Conservation (phyloP, 805 yeast genomes). For the Yarrowia porcina region DNA sequence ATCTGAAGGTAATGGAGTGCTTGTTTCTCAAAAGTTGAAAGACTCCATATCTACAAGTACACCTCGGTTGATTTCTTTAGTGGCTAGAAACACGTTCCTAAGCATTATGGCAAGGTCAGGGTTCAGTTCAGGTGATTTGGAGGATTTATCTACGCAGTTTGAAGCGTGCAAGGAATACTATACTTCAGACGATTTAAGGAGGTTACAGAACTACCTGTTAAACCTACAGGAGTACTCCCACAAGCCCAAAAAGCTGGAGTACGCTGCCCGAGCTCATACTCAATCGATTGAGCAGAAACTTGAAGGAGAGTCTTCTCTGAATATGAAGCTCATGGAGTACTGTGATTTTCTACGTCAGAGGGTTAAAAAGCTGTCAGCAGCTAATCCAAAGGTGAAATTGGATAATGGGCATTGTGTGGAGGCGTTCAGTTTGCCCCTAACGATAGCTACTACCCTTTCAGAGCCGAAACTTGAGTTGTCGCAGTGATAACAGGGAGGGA, state of each 20-base stretch:
- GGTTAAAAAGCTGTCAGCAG: background rate
- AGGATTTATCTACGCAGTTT: background rate
- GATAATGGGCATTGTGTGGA: background rate
- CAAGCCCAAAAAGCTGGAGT: background rate
- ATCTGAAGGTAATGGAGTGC: background rate
- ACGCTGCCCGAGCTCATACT: background rate
- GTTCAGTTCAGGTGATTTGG: background rate
- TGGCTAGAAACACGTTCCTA: background rate
- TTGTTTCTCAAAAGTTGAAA: background rate
- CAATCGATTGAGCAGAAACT: background rate
- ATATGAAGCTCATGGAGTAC: background rate
- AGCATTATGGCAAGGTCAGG: background rate
- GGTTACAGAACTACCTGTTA: background rate
- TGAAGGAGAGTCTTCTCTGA: slow-evolving; percentile 1
- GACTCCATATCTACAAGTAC: background rate
- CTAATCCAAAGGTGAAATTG: background rate
- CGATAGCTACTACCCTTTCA: background rate
- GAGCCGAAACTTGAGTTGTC: background rate
- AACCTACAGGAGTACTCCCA: background rate
- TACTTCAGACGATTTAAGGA: background rate
- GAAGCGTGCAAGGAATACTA: background rate
- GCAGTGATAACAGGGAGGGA: no score
- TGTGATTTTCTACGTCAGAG: background rate
- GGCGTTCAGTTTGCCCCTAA: background rate
- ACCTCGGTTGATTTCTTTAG: background rate